Evolutionary conservation across 768 basidiomycete species (phyloP).

Genomic region (Lactarius sanguifluus): DNA sequence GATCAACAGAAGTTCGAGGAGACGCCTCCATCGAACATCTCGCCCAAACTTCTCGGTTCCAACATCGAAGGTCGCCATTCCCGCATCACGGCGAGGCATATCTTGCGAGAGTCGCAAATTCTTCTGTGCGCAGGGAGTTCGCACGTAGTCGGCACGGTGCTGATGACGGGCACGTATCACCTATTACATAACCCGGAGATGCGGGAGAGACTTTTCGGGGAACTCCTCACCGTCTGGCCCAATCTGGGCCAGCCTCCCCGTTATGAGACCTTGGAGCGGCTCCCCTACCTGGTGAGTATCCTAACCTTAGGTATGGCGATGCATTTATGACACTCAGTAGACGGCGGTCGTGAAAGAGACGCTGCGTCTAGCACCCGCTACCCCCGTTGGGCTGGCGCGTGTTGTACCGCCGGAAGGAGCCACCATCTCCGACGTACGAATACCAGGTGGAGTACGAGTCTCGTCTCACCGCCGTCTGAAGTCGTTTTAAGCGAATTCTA

Average conservation of each 20-base stretch:
- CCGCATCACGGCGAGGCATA: neutral
- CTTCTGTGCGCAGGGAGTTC: conserved; percentile 4
- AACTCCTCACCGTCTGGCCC: conserved; percentile 9
- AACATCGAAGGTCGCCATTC: neutral
- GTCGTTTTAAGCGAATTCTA: neutral
- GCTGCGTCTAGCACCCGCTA: conserved; percentile 4
- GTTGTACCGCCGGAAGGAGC: conserved; percentile 10
- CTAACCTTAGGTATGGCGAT: no score
- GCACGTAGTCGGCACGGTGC: conserved; percentile 6
- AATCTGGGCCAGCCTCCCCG: neutral
- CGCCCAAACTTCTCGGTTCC: neutral
- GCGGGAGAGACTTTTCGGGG: neutral
- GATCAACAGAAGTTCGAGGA: neutral
- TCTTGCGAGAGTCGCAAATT: conserved; percentile 10
- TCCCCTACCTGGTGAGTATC: conserved; percentile 9
- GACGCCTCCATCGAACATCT: neutral
- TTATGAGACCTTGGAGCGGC: conserved; percentile 7
- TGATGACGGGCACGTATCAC: conserved; percentile 9
- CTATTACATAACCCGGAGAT: conserved; percentile 9
- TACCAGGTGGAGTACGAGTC: conserved; percentile 12
- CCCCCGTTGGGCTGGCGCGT: conserved; percentile 7
- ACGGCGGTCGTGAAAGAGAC: conserved; percentile 18
- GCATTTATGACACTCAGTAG: neutral
- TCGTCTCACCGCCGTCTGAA: neutral
- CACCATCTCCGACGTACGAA: neutral